phyloP scores from a whole-genome alignment of 164 flowering plant genomes.

The Nelumbo lutea region DNA sequence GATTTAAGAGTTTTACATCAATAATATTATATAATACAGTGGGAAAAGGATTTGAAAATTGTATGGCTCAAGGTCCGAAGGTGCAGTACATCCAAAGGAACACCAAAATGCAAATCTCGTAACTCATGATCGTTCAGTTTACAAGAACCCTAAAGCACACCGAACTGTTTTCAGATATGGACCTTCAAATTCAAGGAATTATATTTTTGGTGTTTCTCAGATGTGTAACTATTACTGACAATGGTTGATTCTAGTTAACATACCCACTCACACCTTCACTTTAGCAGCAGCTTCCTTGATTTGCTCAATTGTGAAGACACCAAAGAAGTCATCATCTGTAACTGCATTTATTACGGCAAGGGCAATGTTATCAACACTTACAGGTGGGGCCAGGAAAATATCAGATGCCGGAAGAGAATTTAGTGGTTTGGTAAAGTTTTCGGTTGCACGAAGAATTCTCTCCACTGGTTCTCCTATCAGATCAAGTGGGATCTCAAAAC shows the following conservation, averaged over 20 bases:
- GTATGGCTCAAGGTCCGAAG: too few species aligned
- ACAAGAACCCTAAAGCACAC: too few species aligned
- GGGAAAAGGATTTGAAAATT: too few species aligned
- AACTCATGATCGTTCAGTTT: too few species aligned
- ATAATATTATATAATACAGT: too few species aligned
- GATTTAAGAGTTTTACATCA: too few species aligned
- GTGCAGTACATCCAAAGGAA: too few species aligned
- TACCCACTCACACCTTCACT: conserved; percentile 38
- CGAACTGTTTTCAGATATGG: too few species aligned
- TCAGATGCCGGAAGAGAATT: conserved; percentile 90
- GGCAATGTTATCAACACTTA: conserved; percentile 87
- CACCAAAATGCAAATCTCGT: too few species aligned
- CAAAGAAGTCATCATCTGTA: conserved; percentile 79
- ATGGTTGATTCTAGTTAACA: not conserved
- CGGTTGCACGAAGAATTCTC: conserved; percentile 53
- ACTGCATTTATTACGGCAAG: conserved; percentile 70
- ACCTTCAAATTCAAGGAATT: too few species aligned
- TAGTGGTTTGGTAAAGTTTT: conserved; percentile 64
- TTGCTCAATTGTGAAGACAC: conserved; percentile 88
- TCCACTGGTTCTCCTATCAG: conserved; percentile 83
- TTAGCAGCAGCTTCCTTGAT: conserved; percentile 89
- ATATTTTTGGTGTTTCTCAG: too few species aligned
- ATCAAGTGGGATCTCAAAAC: conserved; percentile 87
- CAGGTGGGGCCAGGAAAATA: conserved; percentile 84
- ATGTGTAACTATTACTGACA: too few species aligned